Base-by-base conservation (phyloP, 1,284 basidiomycete species). In the Tetrapyrgos nigripes region DNA sequence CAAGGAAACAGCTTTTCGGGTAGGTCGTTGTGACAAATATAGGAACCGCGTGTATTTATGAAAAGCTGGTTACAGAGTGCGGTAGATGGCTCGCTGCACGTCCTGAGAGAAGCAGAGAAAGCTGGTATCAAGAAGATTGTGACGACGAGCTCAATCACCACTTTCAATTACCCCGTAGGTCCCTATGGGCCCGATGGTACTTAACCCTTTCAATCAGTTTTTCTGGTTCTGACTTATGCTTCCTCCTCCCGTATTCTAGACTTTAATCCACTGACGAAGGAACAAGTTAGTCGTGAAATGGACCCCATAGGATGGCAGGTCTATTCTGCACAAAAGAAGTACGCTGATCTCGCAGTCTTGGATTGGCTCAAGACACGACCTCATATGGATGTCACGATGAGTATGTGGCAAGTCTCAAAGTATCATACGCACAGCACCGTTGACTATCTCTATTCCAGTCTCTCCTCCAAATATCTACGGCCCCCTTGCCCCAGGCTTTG, bases 381-480 rank as follows among this genome's bases (percentile, higher is more conserved):
- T 1, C 62, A 67, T 17, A 60, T 68, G 35, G 63, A 67, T 28
- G 59, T 67, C 45, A 64, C 66, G 11, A 69, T 67, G 44, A 61
- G 72, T 73, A 55, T 44, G 68, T 68, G 6, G 9, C 29, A 13
- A 50, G 21, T 31, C 26, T 17, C 21, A 14, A 5, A 23, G 17
- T 29, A 24, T 11, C 31, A 17, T 21, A n/a, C 24, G 43, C n/a
- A 54, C 40, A 23, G 5, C 35, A 33, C 11, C 53, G 21, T 17
- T 14, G 37, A 8, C 52, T 46, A 13, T 44, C 17, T 19, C 9
- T 26, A 4, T 35, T 21, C 10, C n/a, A 72, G 71, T 72, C 46
- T 60, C 62, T 24, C 72, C 71, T 10, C 62, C 62, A 4, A 69
- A 65, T 58, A 62, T 73, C 44, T 70, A 64, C 40, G 72, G 71